Percentiles rank a stretch among this genome's conserved stretches.
These are phyloP conservation scores for Isatis lusitanica DNA, from an alignment of 441 rosid species.

Conservation along the genomic window DNA sequence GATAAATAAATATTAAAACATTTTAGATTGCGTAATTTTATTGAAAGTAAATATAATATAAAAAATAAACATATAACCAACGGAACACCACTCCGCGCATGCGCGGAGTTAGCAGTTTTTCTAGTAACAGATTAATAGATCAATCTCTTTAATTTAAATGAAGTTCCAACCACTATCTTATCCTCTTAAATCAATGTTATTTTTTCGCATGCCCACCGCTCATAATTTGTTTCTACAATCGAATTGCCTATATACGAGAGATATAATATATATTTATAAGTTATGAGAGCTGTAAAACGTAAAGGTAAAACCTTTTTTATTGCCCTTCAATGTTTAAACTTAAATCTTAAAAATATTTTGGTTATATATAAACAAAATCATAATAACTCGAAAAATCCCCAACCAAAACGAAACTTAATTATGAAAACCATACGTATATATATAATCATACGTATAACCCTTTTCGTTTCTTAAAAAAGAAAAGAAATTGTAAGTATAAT, in stretches of 20 bases:
- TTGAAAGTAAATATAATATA: too few relatives aligned
- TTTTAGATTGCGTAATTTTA: too few relatives aligned
- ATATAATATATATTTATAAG: not conserved
- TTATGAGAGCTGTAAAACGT: not conserved
- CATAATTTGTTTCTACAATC: not conserved
- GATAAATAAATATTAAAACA: too few relatives aligned
- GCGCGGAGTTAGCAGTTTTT: too few relatives aligned
- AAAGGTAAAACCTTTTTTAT: not conserved
- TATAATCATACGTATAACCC: not conserved
- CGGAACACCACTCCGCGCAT: too few relatives aligned
- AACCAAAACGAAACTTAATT: not conserved
- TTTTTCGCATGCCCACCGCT: slow-evolving; percentile 1
- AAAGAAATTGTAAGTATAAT: not conserved
- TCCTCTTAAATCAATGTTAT: slow-evolving; percentile 2
- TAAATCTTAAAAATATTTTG: not conserved
- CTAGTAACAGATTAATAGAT: not conserved
- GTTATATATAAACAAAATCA: not conserved
- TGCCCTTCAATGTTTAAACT: not conserved
- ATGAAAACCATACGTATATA: not conserved
- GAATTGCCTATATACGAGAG: not conserved
- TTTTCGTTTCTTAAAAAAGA: too few relatives aligned
- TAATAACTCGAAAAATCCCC: not conserved
- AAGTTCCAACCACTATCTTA: slow-evolving; percentile 14
- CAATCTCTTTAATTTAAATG: not conserved
- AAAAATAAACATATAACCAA: too few relatives aligned